phyloP scores from a whole-genome alignment of 305 asterid species.

The Fraxinus nigra region DNA sequence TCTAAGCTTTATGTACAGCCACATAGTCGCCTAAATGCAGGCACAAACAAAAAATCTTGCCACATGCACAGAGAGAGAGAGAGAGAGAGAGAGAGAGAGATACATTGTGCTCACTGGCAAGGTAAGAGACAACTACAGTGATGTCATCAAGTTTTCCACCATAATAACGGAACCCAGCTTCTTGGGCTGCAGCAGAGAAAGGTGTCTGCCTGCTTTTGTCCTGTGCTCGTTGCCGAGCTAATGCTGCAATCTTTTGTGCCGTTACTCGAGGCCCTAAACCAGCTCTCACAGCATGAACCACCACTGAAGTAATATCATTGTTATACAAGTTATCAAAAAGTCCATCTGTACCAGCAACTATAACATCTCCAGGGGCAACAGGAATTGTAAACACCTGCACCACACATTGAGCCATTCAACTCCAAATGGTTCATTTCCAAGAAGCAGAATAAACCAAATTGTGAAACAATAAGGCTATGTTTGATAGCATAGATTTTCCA shows the following conservation, averaged over 20 bases:
- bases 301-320: constrained; percentile 79
- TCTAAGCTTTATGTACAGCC: background rate
- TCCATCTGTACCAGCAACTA: constrained; percentile 95
- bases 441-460: background rate
- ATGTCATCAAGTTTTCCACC: constrained; percentile 90
- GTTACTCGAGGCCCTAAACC: constrained; percentile 90
- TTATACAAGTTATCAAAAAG: constrained; percentile 88
- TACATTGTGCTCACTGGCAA: constrained; percentile 65
- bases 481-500: too few species aligned
- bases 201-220: constrained; percentile 95
- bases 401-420: constrained; percentile 21
- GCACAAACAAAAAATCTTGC: background rate
- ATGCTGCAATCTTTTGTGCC: constrained; percentile 90
- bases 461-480: background rate
- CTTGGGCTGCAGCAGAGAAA: constrained; percentile 98
- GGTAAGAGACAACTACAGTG: constrained; percentile 83
- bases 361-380: constrained; percentile 94
- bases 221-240: constrained; percentile 90
- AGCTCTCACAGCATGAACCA: constrained; percentile 82
- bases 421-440: constrained; percentile 7
- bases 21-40: background rate
- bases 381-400: constrained; percentile 77
- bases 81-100: constrained; percentile 11
- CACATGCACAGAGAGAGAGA: background rate
- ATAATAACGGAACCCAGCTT: constrained; percentile 85